Evolutionary conservation across 2,329 filamentous ascomycete species (phyloP).

Genomic region (Exophiala viscosa): DNA sequence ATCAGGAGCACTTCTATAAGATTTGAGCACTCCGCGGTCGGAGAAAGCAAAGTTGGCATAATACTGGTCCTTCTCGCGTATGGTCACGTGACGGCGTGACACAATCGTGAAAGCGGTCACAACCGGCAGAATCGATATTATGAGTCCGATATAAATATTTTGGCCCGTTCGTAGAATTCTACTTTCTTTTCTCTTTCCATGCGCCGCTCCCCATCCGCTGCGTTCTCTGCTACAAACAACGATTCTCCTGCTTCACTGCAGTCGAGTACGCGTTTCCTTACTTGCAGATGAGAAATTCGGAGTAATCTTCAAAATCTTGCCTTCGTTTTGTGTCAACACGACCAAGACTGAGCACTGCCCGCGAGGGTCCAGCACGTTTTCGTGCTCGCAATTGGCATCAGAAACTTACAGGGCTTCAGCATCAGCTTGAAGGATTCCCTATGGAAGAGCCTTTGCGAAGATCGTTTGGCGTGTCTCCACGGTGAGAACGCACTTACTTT

Average conservation of each 20-base stretch:
- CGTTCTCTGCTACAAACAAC: conserved; percentile 88
- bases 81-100: conserved; percentile 3
- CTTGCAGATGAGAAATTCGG: conserved; percentile 97
- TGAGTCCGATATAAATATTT: conserved; percentile 9
- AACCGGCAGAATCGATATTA: conserved; percentile 12
- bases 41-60: too few relatives aligned
- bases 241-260: conserved; percentile 17
- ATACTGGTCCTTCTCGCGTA: not conserved
- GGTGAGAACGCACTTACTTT: conserved; percentile 59
- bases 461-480: conserved; percentile 60
- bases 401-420: conserved; percentile 70
- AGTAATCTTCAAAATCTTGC: conserved; percentile 73
- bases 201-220: conserved; percentile 86
- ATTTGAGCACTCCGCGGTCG: too few relatives aligned
- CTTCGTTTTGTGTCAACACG: conserved; percentile 26
- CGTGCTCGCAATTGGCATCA: conserved; percentile 86
- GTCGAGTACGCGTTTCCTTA: conserved; percentile 11
- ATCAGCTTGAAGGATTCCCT: conserved; percentile 48
- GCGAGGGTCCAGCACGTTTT: conserved; percentile 74
- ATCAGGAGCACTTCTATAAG: too few relatives aligned
- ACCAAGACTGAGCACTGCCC: conserved; percentile 55
- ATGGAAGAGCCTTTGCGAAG: conserved; percentile 93
- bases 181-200: conserved; percentile 51
- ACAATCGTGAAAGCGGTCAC: conserved; percentile 1
- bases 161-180: not conserved